Evolutionary conservation across 2,329 filamentous ascomycete genomes (phyloP), one percentile per base, ranked within the genome.

Genomic region (Zymoseptoria pseudotritici): DNA sequence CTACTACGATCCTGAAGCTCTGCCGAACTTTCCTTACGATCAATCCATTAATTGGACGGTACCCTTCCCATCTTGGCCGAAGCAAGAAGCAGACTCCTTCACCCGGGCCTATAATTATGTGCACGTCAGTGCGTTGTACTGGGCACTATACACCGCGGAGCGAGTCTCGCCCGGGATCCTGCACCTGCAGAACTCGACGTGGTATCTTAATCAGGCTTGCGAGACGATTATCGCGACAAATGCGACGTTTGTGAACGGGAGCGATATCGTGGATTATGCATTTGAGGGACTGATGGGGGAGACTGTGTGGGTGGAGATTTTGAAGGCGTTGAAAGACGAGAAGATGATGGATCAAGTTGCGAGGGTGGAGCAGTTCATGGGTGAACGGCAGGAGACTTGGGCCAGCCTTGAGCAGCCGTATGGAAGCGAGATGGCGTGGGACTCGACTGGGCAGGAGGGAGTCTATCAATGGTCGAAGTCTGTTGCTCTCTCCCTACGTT

Each of bases 341-440:
- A 74, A 75, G 0, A 72, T 76, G 61, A 74, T 68, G 0, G 62
- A 68, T 0, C 69, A 81, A 57, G 79, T 77, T 0, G 66, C 67
- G 2, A 69, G 70, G 0, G 64, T 85, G 2, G 76, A 78, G 53
- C 65, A 67, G 0, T 70, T 72, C 0, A 84, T 86, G 82, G 75
- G 73, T 13, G 70, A 69, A 3, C 77, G 83, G 0, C 80, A 82
- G 1, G 62, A 74, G 2, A 66, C 72, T 0, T 86, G 83, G 83
- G 69, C 80, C n/a, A 72, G 71, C 0, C 71, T 80, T 56, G 74
- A 76, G 7, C 79, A 82, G 4, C 83, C 83, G 0, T 86, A 79
- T 61, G 83, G 82, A 0, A 84, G 81, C 55, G 83, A 86, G 67
- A 83, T 83, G 81, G 79, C 82, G 0, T 86, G 83, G 83, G 83